Percentiles rank a stretch among this genome's conserved stretches.
Evolutionary conservation across 176 grass and related monocot species (phyloP).

Genomic region (Olyra latifolia): DNA sequence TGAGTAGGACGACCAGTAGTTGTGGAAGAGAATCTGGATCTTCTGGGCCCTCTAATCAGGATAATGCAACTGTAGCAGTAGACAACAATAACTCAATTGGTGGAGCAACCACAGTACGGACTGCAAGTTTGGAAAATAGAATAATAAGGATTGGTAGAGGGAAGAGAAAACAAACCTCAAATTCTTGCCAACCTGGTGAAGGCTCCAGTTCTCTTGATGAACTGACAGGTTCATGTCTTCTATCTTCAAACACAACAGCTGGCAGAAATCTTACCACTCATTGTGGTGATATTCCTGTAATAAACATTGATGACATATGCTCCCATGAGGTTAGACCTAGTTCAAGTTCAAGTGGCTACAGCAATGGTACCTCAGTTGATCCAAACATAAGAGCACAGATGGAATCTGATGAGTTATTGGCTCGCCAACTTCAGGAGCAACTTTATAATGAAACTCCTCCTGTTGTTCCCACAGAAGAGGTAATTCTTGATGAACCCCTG

Average conservation of each 20-base stretch:
- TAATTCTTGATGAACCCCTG: slow-evolving; percentile 31
- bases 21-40: slow-evolving; percentile 18
- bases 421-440: slow-evolving; percentile 87
- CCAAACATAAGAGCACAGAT: slow-evolving; percentile 51
- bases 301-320: slow-evolving; percentile 55
- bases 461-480: slow-evolving; percentile 56
- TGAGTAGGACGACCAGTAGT: neutral
- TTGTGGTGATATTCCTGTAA: slow-evolving; percentile 45
- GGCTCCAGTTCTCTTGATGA: slow-evolving; percentile 41
- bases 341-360: slow-evolving; percentile 10
- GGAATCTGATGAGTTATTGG: slow-evolving; percentile 87
- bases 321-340: slow-evolving; percentile 41
- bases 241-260: slow-evolving; percentile 36
- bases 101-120: neutral
- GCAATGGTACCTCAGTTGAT: slow-evolving; percentile 24
- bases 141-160: slow-evolving; percentile 23
- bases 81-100: slow-evolving; percentile 1
- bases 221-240: slow-evolving; percentile 33
- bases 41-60: slow-evolving; percentile 26
- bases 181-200: slow-evolving; percentile 32
- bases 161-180: slow-evolving; percentile 47
- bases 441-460: slow-evolving; percentile 69
- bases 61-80: slow-evolving; percentile 15
- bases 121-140: slow-evolving; percentile 27
- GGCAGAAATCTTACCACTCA: slow-evolving; percentile 33